Evolutionary conservation across 1,139 yeast genomes (phyloP).

Genomic region (Zygoascus meyerae): DNA sequence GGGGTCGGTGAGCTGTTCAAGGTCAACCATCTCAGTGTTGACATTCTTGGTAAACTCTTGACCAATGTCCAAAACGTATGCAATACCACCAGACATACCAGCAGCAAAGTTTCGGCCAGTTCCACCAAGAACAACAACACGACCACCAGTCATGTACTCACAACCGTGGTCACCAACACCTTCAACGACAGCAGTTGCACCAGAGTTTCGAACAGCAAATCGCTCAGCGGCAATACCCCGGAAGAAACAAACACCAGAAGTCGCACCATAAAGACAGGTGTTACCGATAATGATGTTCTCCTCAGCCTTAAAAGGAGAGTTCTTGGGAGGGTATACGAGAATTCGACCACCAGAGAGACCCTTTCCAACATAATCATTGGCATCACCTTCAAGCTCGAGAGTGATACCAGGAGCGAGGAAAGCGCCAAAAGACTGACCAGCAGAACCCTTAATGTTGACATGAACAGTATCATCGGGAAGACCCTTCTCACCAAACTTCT

Average conservation of each 20-base stretch:
- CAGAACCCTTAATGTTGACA: conserved; percentile 85
- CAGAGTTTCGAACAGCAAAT: conserved; percentile 97
- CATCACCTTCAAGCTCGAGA: conserved; percentile 92
- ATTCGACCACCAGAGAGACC: conserved; percentile 95
- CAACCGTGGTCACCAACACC: conserved; percentile 99
- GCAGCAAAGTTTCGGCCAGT: conserved; percentile 97
- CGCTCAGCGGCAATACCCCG: conserved; percentile 98
- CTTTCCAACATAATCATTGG: conserved; percentile 96
- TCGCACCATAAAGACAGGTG: conserved; percentile 97
- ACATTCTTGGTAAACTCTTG: conserved; percentile 83
- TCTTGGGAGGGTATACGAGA: conserved; percentile 85
- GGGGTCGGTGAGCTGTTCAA: conserved; percentile 73
- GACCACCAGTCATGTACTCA: conserved; percentile 99
- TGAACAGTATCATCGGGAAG: conserved; percentile 95
- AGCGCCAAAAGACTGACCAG: conserved; percentile 99
- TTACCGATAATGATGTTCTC: conserved; percentile 96
- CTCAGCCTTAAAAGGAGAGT: conserved; percentile 81
- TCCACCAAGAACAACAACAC: conserved; percentile 85
- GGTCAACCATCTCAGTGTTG: conserved; percentile 76
- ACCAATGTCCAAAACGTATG: conserved; percentile 91
- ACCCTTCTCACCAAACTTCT: conserved; percentile 87
- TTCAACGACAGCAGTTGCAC: conserved; percentile 94
- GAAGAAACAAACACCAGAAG: conserved; percentile 88
- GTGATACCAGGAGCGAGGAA: conserved; percentile 95
- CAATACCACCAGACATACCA: conserved; percentile 99